Conservation (phyloP, 2,329 filamentous ascomycete genomes). For the Fusarium virguliforme region DNA sequence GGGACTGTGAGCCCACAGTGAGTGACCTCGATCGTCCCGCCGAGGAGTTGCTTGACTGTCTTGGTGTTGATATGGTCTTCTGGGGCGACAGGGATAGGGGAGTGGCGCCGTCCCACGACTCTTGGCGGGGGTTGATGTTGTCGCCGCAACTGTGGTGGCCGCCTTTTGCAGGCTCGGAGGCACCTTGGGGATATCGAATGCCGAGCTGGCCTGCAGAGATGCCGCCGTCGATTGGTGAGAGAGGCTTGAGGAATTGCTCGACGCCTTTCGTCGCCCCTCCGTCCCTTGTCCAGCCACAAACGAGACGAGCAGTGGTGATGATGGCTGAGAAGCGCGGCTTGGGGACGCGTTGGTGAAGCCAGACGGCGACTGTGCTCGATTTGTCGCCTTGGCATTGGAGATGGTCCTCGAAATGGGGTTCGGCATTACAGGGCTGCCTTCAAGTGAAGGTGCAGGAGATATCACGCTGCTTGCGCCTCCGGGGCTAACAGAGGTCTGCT, state of each 20-base stretch:
- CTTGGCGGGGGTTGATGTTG: slow-evolving; percentile 69
- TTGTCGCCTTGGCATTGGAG: slow-evolving; percentile 84
- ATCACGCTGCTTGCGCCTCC: slow-evolving; percentile 60
- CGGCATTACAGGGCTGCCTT: slow-evolving; percentile 87
- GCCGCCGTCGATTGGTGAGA: slow-evolving; percentile 78
- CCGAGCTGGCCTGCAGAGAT: slow-evolving; percentile 78
- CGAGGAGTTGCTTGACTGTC: slow-evolving; percentile 74
- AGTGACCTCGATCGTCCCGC: slow-evolving; percentile 85
- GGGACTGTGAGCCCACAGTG: slow-evolving; percentile 94
- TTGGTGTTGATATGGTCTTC: slow-evolving; percentile 73
- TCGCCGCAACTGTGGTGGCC: slow-evolving; percentile 66
- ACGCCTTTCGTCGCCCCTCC: slow-evolving; percentile 89
- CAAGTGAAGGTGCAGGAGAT: slow-evolving; percentile 79
- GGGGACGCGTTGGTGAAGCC: slow-evolving; percentile 88
- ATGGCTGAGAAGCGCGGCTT: slow-evolving; percentile 81
- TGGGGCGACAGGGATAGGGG: slow-evolving; percentile 74
- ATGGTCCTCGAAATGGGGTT: slow-evolving; percentile 86
- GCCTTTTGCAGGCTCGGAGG: slow-evolving; percentile 74
- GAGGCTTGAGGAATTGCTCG: slow-evolving; percentile 87
- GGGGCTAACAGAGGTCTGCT: slow-evolving; percentile 64
- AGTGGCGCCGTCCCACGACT: slow-evolving; percentile 66
- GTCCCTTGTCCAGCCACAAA: slow-evolving; percentile 89
- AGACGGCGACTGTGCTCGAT: slow-evolving; percentile 90
- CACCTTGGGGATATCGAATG: slow-evolving; percentile 80
- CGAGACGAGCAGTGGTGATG: slow-evolving; percentile 87